Evolutionary conservation across 139 green algal species (phyloP).

Genomic region (Microglena sp.): DNA sequence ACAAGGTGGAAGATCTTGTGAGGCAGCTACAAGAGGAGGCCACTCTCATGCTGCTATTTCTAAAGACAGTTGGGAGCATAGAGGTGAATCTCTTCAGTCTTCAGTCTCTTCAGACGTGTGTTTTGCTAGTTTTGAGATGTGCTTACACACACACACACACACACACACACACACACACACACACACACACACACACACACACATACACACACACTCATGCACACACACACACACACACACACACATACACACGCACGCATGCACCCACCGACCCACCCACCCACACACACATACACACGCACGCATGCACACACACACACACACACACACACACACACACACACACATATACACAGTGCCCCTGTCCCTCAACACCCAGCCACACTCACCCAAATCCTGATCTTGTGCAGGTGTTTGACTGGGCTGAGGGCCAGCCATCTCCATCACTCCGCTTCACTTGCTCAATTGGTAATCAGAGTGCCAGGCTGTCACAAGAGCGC

Average conservation of each 20-base stretch:
- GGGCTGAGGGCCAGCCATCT: slow-evolving; percentile 10
- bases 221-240: not conserved
- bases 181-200: no score
- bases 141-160: not conserved
- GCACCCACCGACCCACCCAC: not conserved
- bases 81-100: not conserved
- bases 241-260: not conserved
- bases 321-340: no score
- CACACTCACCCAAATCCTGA: not conserved
- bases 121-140: not conserved
- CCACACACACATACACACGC: not conserved
- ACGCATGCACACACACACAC: not conserved
- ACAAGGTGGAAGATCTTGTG: slow-evolving; percentile 46
- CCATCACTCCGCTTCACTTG: slow-evolving; percentile 23
- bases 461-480: slow-evolving; percentile 15
- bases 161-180: slow-evolving; percentile 25
- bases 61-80: slow-evolving; percentile 21
- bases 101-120: not conserved
- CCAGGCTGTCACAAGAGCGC: slow-evolving; percentile 10
- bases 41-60: slow-evolving; percentile 47
- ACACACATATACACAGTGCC: no score
- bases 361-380: no score
- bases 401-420: slow-evolving; percentile 16
- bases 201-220: no score
- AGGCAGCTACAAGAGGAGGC: no score